Evolutionary conservation across 106 monocot genomes (phyloP), one percentile per base, ranked within the genome.

Genomic region (Dactylorhiza incarnata): DNA sequence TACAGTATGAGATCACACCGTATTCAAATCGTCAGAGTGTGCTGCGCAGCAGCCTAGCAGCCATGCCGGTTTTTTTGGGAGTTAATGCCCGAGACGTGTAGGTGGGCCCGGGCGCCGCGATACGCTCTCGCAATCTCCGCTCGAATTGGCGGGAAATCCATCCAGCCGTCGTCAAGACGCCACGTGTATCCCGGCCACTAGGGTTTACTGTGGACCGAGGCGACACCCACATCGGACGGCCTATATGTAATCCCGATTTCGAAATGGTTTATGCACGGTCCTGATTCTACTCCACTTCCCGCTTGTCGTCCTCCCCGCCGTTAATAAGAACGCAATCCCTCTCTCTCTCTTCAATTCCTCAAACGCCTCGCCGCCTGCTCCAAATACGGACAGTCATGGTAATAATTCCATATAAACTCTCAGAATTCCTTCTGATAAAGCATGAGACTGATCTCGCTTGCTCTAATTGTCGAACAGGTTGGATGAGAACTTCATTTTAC

Each of bases 401-500:
- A 25, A 50, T 45, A 25, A 50, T 25, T 54, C 54, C 16, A 10
- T 10, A 11, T 12, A 26, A 24, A 26, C 12, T 45, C 45, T 61
- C 61, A 0, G 20, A 4, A 45, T 22, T 59, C 55, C 55, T 16
- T 29, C 20, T 58, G n/a, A 19, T 75, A 58, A 56, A 16, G 65
- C 65, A 2, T 16, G 19, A 61, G 22, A 8, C 22, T 65, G 37
- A 66, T 66, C 11, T 49, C 47, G 2, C 5, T 45, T 22, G 58
- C 20, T 59, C 9, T 3, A 6, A 6, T 59, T n/a, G 22, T 19
- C 22, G 58, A 59, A 59, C 12, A 82, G 82, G 73, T 77, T 7
- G 77, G 77, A 25, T 67, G 53, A 47, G 77, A 51, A 19, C 45
- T 77, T 16, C 76, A 76, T 19, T 73, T 19, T 73, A 77, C 52